Conservation (phyloP, 306 rosid species). For the Cucurbita argyrosperma region DNA sequence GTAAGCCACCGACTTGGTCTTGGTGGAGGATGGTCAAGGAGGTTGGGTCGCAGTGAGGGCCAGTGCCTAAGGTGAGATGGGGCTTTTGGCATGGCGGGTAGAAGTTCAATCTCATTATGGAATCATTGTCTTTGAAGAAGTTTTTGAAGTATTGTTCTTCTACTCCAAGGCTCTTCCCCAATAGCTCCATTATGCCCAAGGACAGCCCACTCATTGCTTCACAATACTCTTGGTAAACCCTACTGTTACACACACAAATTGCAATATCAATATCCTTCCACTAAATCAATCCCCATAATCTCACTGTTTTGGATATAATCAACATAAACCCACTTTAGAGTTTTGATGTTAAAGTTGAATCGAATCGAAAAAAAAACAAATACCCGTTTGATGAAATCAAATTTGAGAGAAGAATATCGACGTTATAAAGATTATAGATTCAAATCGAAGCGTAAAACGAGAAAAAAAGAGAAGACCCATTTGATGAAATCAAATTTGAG, state of each 20-base stretch:
- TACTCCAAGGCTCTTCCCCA: constrained; percentile 82
- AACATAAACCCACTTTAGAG: too few relatives aligned
- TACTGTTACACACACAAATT: constrained; percentile 14
- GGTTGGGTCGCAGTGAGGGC: constrained; percentile 97
- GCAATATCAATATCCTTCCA: background rate
- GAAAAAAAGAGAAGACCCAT: too few relatives aligned
- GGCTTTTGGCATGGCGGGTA: constrained; percentile 93
- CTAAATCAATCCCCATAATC: too few relatives aligned
- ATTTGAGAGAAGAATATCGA: too few relatives aligned
- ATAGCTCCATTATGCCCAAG: constrained; percentile 77
- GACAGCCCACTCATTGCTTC: constrained; percentile 87
- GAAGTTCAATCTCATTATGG: constrained; percentile 88
- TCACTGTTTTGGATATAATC: too few relatives aligned
- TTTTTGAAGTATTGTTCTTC: constrained; percentile 39
- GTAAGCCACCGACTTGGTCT: constrained; percentile 80
- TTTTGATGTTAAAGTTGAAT: too few relatives aligned
- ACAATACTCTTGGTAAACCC: constrained; percentile 59
- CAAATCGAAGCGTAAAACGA: too few relatives aligned
- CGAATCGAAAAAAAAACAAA: too few relatives aligned
- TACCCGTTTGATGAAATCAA: too few relatives aligned
- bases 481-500: too few relatives aligned
- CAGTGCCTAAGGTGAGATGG: constrained; percentile 71
- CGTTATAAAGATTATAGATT: too few relatives aligned
- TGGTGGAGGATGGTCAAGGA: constrained; percentile 90
- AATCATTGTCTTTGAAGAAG: constrained; percentile 56